Conservation (phyloP, 495 filamentous ascomycete species). For the Penicillium parvum region DNA sequence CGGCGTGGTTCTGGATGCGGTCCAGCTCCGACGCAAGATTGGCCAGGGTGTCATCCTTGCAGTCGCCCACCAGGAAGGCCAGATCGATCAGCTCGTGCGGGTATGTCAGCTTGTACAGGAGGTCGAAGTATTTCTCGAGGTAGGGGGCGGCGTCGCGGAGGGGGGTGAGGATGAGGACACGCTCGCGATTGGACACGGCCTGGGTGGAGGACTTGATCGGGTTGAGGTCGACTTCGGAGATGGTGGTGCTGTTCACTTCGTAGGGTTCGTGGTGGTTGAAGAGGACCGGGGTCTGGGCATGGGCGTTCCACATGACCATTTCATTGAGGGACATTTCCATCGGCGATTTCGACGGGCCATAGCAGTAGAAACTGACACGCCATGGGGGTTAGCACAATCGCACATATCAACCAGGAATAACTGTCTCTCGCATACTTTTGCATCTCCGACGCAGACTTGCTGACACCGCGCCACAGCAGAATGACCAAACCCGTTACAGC, state of each 20-base stretch:
- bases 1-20: constrained; percentile 77
- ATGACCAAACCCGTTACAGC: constrained; percentile 69
- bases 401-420: background rate
- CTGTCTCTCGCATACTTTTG: constrained; percentile 63
- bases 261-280: constrained; percentile 93
- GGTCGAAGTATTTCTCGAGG: constrained; percentile 86
- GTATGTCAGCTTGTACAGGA: constrained; percentile 84
- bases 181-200: constrained; percentile 73
- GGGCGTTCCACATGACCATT: constrained; percentile 80
- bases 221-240: constrained; percentile 78
- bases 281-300: constrained; percentile 85
- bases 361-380: constrained; percentile 83
- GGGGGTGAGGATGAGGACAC: constrained; percentile 92
- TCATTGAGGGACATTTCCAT: constrained; percentile 93
- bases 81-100: constrained; percentile 95
- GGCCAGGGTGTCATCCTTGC: constrained; percentile 82
- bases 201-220: constrained; percentile 74
- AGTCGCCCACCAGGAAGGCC: constrained; percentile 90
- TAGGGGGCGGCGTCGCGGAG: constrained; percentile 82
- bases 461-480: constrained; percentile 86
- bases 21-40: constrained; percentile 76
- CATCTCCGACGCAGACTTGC: constrained; percentile 78
- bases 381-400: constrained; percentile 15
- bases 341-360: constrained; percentile 85
- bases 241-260: constrained; percentile 74